Percentiles rank a stretch among this genome's conserved stretches.
Evolutionary conservation across 192 early-diverging fungal genomes (phyloP).

Genomic region (Coemansia sp.): DNA sequence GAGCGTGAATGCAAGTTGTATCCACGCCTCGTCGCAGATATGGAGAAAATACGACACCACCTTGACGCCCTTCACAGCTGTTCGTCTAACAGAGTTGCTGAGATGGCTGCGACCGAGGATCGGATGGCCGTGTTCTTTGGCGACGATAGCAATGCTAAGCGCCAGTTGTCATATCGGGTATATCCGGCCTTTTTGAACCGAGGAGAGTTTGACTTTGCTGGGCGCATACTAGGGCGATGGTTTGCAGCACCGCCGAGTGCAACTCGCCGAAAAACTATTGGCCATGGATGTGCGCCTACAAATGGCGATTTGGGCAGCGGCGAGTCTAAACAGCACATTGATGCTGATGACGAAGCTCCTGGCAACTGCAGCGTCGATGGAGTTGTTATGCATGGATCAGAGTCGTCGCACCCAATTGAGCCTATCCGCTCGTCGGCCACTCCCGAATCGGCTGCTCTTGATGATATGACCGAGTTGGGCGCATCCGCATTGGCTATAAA

Average conservation of each 20-base stretch:
- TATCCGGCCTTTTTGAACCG: conserved; percentile 37
- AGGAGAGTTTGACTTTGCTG: conserved; percentile 53
- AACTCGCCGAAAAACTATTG: neutral
- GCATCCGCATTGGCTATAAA: conserved; percentile 20
- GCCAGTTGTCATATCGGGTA: conserved; percentile 24
- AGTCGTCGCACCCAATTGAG: conserved; percentile 11
- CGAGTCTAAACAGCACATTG: neutral
- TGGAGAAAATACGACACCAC: conserved; percentile 18
- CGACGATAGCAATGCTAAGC: conserved; percentile 21
- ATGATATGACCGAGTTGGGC: conserved; percentile 2
- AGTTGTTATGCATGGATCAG: neutral
- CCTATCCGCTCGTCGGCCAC: neutral
- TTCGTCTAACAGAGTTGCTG: conserved; percentile 14
- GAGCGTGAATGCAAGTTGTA: conserved; percentile 27
- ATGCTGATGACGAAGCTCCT: neutral
- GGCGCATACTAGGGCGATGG: conserved; percentile 41
- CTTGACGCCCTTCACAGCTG: conserved; percentile 43
- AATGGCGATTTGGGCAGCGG: neutral
- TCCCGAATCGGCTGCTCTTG: neutral
- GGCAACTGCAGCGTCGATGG: neutral
- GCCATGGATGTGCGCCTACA: neutral
- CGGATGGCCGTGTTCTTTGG: conserved; percentile 42
- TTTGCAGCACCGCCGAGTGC: conserved; percentile 35
- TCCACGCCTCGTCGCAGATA: conserved; percentile 16
- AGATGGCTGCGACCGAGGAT: conserved; percentile 24